Percentiles rank a stretch among this genome's conserved stretches.
These are phyloP conservation scores for Conticribra weissflogii DNA, from an alignment of 108 stramenopile genomes.

Conservation along the genomic window DNA sequence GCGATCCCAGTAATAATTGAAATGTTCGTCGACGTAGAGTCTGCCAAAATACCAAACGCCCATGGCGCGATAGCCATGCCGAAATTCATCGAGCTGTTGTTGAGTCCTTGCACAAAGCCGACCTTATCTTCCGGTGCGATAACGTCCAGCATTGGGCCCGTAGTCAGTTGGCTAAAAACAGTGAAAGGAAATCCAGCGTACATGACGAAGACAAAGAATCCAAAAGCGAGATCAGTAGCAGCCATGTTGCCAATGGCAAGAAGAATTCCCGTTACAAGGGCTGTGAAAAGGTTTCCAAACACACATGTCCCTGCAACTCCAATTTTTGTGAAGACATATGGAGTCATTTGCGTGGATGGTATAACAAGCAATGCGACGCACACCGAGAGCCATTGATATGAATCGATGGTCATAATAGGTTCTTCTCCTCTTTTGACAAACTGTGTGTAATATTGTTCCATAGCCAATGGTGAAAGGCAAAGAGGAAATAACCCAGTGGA, in stretches of 20 bases:
- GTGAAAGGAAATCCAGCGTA: constrained; percentile 62
- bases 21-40: constrained; percentile 37
- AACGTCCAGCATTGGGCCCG: constrained; percentile 61
- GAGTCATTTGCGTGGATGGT: constrained; percentile 54
- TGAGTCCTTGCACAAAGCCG: constrained; percentile 58
- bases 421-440: constrained; percentile 36
- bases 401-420: constrained; percentile 49
- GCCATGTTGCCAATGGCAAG: constrained; percentile 45
- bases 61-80: constrained; percentile 62
- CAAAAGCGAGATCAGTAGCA: constrained; percentile 41
- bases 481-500: constrained; percentile 56
- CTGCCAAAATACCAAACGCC: constrained; percentile 58
- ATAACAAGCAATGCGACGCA: constrained; percentile 55
- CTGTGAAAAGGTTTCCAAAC: constrained; percentile 52
- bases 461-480: constrained; percentile 58
- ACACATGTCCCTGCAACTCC: constrained; percentile 60
- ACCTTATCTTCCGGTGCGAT: constrained; percentile 54
- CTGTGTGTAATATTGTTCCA: constrained; percentile 43
- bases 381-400: constrained; percentile 58
- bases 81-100: constrained; percentile 61
- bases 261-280: constrained; percentile 44
- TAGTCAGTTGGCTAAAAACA: constrained; percentile 58
- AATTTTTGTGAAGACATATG: constrained; percentile 37
- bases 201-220: constrained; percentile 52
- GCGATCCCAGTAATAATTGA: constrained; percentile 32